Conservation (phyloP, 805 yeast species). For the Brettanomyces nanus region DNA sequence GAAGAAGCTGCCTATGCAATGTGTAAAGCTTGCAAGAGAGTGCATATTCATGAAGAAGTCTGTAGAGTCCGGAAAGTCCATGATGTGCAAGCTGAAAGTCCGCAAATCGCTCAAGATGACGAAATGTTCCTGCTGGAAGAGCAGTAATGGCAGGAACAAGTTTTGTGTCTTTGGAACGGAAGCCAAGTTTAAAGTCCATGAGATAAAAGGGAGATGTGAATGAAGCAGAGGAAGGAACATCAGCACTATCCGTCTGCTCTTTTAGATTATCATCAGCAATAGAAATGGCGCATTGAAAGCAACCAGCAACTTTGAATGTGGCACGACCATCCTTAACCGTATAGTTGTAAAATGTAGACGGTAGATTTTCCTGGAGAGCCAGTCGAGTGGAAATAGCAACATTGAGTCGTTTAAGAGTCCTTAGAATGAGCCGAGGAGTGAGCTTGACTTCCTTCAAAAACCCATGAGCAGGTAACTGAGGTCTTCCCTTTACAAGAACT, state of each 20-base stretch:
- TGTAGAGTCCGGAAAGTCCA: slow-evolving; percentile 47
- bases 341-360: slow-evolving; percentile 56
- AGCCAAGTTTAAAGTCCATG: slow-evolving; percentile 65
- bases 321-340: slow-evolving; percentile 70
- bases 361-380: slow-evolving; percentile 59
- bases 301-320: slow-evolving; percentile 50
- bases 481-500: slow-evolving; percentile 70
- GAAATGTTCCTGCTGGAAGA: slow-evolving; percentile 26
- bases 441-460: slow-evolving; percentile 43
- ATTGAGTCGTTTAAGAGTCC: slow-evolving; percentile 61
- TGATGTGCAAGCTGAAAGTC: slow-evolving; percentile 41
- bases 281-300: slow-evolving; percentile 72
- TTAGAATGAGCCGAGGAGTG: slow-evolving; percentile 46
- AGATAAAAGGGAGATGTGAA: slow-evolving; percentile 61
- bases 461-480: slow-evolving; percentile 60
- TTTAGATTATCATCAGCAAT: slow-evolving; percentile 31
- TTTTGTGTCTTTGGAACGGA: slow-evolving; percentile 34
- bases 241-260: background rate
- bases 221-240: slow-evolving; percentile 1
- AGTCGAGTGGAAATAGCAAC: slow-evolving; percentile 65
- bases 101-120: slow-evolving; percentile 44
- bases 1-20: slow-evolving; percentile 48
- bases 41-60: slow-evolving; percentile 48
- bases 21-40: slow-evolving; percentile 57
- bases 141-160: slow-evolving; percentile 21